Conservation (phyloP, 2,329 filamentous ascomycete species). For the Paramyrothecium sp. region DNA sequence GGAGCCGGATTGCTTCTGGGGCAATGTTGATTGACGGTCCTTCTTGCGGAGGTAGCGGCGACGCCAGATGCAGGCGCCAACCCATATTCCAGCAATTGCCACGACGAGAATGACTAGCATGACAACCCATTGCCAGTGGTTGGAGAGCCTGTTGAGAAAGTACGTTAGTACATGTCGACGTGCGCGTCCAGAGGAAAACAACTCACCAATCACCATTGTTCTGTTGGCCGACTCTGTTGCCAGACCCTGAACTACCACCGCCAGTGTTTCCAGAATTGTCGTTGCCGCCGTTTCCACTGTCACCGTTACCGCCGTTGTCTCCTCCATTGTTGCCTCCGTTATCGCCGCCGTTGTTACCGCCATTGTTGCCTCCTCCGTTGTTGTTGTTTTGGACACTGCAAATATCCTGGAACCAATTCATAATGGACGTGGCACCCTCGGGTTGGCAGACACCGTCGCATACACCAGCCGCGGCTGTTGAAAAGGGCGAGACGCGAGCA, state of each 20-base stretch:
- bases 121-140: constrained; percentile 78
- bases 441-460: constrained; percentile 60
- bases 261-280: constrained; percentile 7
- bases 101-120: constrained; percentile 75
- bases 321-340: background rate
- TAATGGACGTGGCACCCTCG: constrained; percentile 50
- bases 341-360: constrained; percentile 9
- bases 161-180: background rate
- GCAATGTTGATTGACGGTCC: constrained; percentile 46
- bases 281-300: background rate
- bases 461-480: constrained; percentile 53
- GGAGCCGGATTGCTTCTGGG: constrained; percentile 37
- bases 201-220: constrained; percentile 44
- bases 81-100: constrained; percentile 65
- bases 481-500: constrained; percentile 55
- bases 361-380: constrained; percentile 10
- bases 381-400: constrained; percentile 48
- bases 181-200: background rate
- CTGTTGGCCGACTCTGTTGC: too few relatives aligned
- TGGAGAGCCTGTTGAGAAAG: constrained; percentile 53
- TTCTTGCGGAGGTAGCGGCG: constrained; percentile 70
- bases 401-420: constrained; percentile 68
- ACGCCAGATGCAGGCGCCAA: constrained; percentile 68
- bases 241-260: constrained; percentile 7
- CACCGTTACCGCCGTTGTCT: background rate